These are phyloP conservation scores for Arctostaphylos glauca DNA, from an alignment of 148 eudicot genomes.

Conservation along the genomic window DNA sequence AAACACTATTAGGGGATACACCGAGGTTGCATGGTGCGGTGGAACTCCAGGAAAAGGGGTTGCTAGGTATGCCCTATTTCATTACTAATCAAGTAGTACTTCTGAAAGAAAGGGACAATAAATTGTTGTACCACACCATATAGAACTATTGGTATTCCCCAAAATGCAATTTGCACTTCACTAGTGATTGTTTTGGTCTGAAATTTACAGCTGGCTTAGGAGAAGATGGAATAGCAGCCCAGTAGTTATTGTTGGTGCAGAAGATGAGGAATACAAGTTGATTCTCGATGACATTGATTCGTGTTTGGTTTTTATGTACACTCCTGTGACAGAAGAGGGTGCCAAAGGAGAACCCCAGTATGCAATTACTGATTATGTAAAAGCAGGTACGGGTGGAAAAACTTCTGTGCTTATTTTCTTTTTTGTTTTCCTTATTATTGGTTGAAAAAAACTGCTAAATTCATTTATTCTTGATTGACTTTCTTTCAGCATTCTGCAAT, in stretches of 20 bases:
- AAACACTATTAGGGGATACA: slow-evolving; percentile 64
- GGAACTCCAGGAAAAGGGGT: slow-evolving; percentile 95
- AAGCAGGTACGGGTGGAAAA: slow-evolving; percentile 59
- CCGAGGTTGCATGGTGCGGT: slow-evolving; percentile 98
- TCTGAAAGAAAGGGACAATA: not conserved
- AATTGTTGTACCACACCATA: not conserved
- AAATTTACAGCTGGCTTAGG: slow-evolving; percentile 80
- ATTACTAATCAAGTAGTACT: not conserved
- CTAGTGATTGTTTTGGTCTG: not conserved
- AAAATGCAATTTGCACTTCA: slow-evolving; percentile 4
- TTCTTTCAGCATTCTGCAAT: not conserved
- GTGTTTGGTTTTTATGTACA: slow-evolving; percentile 93
- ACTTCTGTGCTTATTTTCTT: slow-evolving; percentile 4
- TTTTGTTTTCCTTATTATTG: not conserved
- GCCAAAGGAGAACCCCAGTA: slow-evolving; percentile 97
- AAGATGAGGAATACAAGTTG: slow-evolving; percentile 81
- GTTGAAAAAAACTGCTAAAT: not conserved
- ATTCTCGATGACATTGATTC: slow-evolving; percentile 84
- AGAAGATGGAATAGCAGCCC: slow-evolving; percentile 98
- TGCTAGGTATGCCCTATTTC: slow-evolving; percentile 54
- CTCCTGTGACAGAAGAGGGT: slow-evolving; percentile 95
- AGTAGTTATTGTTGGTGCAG: slow-evolving; percentile 84
- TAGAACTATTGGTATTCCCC: slow-evolving; percentile 10
- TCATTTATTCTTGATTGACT: not conserved
- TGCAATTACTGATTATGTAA: slow-evolving; percentile 91